phyloP scores from a whole-genome alignment of 345 rosid genomes.

The Salix suchowensis region DNA sequence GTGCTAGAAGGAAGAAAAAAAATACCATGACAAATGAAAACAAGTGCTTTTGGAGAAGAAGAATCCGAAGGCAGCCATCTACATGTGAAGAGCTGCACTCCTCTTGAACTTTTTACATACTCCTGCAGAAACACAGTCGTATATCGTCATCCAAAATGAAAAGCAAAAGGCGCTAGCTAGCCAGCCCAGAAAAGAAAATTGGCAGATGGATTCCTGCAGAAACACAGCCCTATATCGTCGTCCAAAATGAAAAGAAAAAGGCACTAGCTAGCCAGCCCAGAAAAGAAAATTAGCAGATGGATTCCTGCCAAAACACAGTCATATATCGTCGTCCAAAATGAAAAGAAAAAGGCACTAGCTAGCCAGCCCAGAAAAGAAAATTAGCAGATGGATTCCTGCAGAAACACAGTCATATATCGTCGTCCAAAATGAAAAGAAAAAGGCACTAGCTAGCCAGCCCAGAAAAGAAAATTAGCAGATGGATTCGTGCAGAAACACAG shows the following conservation, averaged over 20 bases:
- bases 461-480: background rate
- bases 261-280: too few relatives aligned
- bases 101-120: slow-evolving; percentile 65
- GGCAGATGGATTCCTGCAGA: background rate
- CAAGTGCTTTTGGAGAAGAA: slow-evolving; percentile 64
- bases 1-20: background rate
- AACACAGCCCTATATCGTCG: background rate
- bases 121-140: slow-evolving; percentile 30
- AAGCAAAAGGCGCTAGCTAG: background rate
- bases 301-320: background rate
- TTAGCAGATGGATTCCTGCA: background rate
- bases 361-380: too few relatives aligned
- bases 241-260: background rate
- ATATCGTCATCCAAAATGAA: background rate
- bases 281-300: background rate
- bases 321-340: background rate
- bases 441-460: too few relatives aligned
- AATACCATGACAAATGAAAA: slow-evolving; percentile 90
- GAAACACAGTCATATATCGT: too few relatives aligned
- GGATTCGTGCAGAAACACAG: background rate
- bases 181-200: too few relatives aligned
- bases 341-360: background rate
- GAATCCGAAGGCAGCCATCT: slow-evolving; percentile 68
- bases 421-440: background rate
- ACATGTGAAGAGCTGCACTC: slow-evolving; percentile 70